Evolutionary conservation across 176 grass and related monocot genomes (phyloP), one percentile per base, ranked within the genome.

Genomic region (Themeda triandra): DNA sequence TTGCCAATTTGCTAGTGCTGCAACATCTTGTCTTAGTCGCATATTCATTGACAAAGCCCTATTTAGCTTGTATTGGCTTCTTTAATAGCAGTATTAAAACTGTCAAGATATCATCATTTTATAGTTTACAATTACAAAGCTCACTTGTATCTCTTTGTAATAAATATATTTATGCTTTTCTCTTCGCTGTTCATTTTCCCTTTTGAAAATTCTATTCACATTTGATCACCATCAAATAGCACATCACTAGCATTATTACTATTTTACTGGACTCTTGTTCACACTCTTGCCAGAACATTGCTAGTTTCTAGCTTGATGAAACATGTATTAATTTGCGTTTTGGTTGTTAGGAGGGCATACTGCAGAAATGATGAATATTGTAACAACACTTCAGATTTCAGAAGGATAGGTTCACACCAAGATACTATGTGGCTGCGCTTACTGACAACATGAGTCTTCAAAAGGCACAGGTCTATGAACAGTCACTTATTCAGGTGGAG

Each of bases 371-470:
- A 92, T 98, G 88, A 93, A 94, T 65, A 85, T 95, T 81, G 24
- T 95, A 70, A 79, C 92, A 45, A 35, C 86, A 0, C 77, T 98
- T 80, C 93, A 87, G 49, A 95, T 73, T 98, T 80, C 93, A 87
- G 49, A 95, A 92, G 74, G 89, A 98, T 80, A 95, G 86, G 65
- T 98, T 90, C 90, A 70, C 70, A 6, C 93, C 89, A 53, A 90
- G 96, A 65, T 92, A 90, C 28, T 98, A 95, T 81, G 85, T 95
- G 40, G 96, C 92, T 63, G 96, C 92, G 87, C 84, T 91, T 58
- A 95, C 92, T 78, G 92, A 98, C 73, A 95, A 86, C 70, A 98
- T 95, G 96, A 95, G 96, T 79, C 91, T 98, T 85, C 87, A 85
- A 69, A 98, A 98, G 59, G 96, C 96, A 78, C 73, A 84, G 69